These are phyloP conservation scores for Scheffersomyces illinoinensis DNA, from an alignment of 1,139 yeast genomes.

Conservation along the genomic window DNA sequence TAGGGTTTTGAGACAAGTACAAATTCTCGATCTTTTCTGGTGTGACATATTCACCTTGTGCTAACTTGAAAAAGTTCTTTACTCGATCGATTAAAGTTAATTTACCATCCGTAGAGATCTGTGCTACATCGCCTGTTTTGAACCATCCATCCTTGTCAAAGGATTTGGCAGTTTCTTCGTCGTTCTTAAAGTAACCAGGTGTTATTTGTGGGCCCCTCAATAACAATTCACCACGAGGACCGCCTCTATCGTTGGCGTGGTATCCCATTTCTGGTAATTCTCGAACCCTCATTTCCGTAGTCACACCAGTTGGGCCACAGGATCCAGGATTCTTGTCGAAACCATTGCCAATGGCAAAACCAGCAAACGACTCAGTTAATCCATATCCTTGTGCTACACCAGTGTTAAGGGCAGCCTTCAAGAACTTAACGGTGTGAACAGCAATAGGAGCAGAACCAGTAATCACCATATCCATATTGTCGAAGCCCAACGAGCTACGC, in stretches of 20 bases:
- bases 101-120: conserved; percentile 16
- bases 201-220: conserved; percentile 28
- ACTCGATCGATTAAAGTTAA: conserved; percentile 26
- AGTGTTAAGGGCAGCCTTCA: conserved; percentile 60
- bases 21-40: conserved; percentile 26
- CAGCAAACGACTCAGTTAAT: conserved; percentile 74
- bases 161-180: conserved; percentile 22
- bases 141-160: conserved; percentile 28
- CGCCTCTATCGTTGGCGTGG: conserved; percentile 34
- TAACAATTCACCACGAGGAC: conserved; percentile 27
- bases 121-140: conserved; percentile 29
- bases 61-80: conserved; percentile 30
- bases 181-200: conserved; percentile 24
- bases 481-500: conserved; percentile 59
- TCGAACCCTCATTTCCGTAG: conserved; percentile 58
- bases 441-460: conserved; percentile 80
- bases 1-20: conserved; percentile 18
- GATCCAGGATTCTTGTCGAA: conserved; percentile 56
- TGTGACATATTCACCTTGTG: conserved; percentile 29
- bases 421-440: conserved; percentile 56
- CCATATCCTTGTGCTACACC: conserved; percentile 77
- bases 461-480: conserved; percentile 40
- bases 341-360: conserved; percentile 45
- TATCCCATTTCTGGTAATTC: conserved; percentile 74
- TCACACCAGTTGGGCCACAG: conserved; percentile 59